These are phyloP conservation scores for Solanum bukasovii DNA, from an alignment of 257 asterid genomes.

Conservation along the genomic window DNA sequence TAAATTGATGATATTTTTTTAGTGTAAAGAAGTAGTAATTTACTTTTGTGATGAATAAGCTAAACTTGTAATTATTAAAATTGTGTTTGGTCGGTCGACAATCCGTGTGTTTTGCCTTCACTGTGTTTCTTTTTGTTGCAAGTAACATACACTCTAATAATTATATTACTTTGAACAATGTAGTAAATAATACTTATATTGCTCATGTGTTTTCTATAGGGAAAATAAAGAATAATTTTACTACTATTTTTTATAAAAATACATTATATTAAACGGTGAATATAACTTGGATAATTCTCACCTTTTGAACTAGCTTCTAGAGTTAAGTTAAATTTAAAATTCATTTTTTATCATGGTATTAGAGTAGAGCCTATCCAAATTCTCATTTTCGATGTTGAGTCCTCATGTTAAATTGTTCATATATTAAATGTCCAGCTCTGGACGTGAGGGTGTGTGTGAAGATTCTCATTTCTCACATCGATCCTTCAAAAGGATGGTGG, in stretches of 20 bases:
- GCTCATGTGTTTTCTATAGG: background rate
- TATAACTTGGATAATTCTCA: background rate
- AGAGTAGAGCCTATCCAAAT: background rate
- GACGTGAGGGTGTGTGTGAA: background rate
- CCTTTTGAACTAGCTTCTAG: background rate
- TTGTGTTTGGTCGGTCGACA: conserved; percentile 66
- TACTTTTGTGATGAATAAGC: background rate
- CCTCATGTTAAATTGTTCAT: background rate
- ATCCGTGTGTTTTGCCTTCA: conserved; percentile 60
- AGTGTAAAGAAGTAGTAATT: background rate
- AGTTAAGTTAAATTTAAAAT: background rate
- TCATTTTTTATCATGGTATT: background rate
- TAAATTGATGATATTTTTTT: background rate
- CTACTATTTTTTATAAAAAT: too few relatives aligned
- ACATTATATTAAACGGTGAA: too few relatives aligned
- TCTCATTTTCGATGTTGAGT: background rate
- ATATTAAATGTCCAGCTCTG: background rate
- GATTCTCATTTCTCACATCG: too few relatives aligned
- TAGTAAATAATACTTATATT: background rate
- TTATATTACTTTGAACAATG: conserved; percentile 11
- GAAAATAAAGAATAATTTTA: background rate
- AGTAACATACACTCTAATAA: conserved; percentile 26
- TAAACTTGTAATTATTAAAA: background rate
- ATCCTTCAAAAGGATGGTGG: too few relatives aligned
- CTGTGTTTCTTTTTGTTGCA: conserved; percentile 30